Percentiles rank a stretch among this genome's conserved stretches.
Conservation (phyloP, 805 yeast genomes). For the Cyberlindnera meyerae region DNA sequence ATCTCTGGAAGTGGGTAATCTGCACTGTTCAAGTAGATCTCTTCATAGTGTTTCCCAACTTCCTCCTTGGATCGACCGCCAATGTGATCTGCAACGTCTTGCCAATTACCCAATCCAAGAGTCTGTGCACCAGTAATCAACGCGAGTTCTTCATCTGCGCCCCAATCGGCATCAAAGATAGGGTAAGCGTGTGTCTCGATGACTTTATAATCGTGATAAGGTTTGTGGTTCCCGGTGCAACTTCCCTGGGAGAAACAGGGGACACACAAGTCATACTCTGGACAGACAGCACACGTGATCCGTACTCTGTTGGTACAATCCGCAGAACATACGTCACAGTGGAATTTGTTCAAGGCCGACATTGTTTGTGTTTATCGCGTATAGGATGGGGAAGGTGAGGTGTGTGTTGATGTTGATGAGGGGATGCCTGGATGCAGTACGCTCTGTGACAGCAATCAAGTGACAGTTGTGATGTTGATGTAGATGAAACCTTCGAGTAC, state of each 20-base stretch:
- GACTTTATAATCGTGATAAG: constrained; percentile 88
- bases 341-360: constrained; percentile 47
- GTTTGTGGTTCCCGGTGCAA: constrained; percentile 79
- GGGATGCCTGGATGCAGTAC: too few relatives aligned
- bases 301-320: constrained; percentile 93
- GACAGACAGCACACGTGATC: constrained; percentile 86
- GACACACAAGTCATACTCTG: constrained; percentile 95
- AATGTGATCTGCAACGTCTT: constrained; percentile 93
- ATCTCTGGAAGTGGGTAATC: constrained; percentile 89
- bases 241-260: constrained; percentile 91
- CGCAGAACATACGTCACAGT: constrained; percentile 94
- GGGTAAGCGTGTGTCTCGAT: constrained; percentile 96
- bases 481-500: too few relatives aligned
- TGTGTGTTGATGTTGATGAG: too few relatives aligned
- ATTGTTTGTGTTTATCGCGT: constrained; percentile 12
- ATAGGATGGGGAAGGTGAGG: too few relatives aligned
- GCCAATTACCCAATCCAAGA: constrained; percentile 95
- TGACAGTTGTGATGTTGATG: too few relatives aligned
- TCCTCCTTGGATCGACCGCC: constrained; percentile 92
- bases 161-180: constrained; percentile 87
- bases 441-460: too few relatives aligned
- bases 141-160: constrained; percentile 93
- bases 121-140: constrained; percentile 90
- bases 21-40: constrained; percentile 60
- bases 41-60: constrained; percentile 76